Conservation (phyloP, 2,329 filamentous ascomycete species). For the Ascochyta pisi region DNA sequence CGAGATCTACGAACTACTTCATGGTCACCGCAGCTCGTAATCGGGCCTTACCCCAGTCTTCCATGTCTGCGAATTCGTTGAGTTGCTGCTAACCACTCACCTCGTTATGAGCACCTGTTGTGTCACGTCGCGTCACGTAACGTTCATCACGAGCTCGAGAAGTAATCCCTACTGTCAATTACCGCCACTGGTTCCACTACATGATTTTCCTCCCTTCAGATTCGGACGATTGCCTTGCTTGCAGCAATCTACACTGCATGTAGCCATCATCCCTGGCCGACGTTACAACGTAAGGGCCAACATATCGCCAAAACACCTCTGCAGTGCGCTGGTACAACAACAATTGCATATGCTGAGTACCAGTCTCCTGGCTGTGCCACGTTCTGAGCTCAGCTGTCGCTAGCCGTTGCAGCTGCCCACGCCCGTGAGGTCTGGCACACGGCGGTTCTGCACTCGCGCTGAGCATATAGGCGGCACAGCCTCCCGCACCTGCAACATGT, state of each 20-base stretch:
- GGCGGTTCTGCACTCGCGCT: slow-evolving; percentile 11
- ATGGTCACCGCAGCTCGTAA: slow-evolving; percentile 4
- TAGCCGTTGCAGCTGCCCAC: slow-evolving; percentile 17
- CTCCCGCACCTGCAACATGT: slow-evolving; percentile 23
- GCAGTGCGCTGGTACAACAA: slow-evolving; percentile 23
- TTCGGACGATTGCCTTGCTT: slow-evolving; percentile 22
- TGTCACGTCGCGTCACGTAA: slow-evolving; percentile 30
- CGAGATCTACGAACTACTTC: neutral
- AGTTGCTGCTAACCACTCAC: slow-evolving; percentile 17
- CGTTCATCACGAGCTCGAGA: slow-evolving; percentile 27
- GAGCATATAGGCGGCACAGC: slow-evolving; percentile 23
- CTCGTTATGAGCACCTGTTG: slow-evolving; percentile 25
- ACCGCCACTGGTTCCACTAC: slow-evolving; percentile 29
- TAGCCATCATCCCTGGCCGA: slow-evolving; percentile 25
- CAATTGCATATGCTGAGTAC: slow-evolving; percentile 32
- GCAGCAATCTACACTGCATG: slow-evolving; percentile 24
- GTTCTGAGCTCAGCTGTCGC: slow-evolving; percentile 24
- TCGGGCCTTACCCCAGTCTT: slow-evolving; percentile 15
- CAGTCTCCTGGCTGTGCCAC: slow-evolving; percentile 31
- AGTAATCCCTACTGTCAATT: slow-evolving; percentile 27
- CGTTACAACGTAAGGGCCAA: slow-evolving; percentile 30
- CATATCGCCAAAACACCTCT: slow-evolving; percentile 21
- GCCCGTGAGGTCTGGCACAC: slow-evolving; percentile 17
- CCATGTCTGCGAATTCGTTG: slow-evolving; percentile 10
- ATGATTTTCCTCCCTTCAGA: slow-evolving; percentile 26